These are phyloP conservation scores for Cladosporium velox DNA, from an alignment of 2,329 filamentous ascomycete genomes.

Conservation along the genomic window DNA sequence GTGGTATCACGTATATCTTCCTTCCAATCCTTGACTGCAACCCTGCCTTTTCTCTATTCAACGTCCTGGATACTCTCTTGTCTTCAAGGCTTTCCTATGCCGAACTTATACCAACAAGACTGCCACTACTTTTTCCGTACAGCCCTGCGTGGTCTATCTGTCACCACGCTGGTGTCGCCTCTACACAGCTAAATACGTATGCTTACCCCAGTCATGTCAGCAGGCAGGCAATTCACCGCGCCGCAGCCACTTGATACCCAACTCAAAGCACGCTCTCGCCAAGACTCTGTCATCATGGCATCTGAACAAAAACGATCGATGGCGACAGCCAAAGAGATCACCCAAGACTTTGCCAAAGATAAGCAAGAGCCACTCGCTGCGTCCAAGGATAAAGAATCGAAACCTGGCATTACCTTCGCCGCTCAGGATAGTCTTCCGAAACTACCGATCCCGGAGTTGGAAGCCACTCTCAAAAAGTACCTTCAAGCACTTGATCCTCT, in stretches of 20 bases:
- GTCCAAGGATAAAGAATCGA: constrained; percentile 56
- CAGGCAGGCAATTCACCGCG: constrained; percentile 65
- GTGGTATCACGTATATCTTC: constrained; percentile 15
- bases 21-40: background rate
- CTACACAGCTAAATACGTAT: constrained; percentile 63
- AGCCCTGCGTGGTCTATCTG: constrained; percentile 80
- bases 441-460: constrained; percentile 87
- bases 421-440: constrained; percentile 86
- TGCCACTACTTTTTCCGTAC: constrained; percentile 94
- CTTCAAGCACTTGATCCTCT: constrained; percentile 76
- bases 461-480: constrained; percentile 76
- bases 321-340: constrained; percentile 56
- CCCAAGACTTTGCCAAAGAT: constrained; percentile 50
- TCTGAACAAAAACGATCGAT: constrained; percentile 46
- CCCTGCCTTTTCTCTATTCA: background rate
- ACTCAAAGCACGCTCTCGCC: constrained; percentile 23
- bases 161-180: constrained; percentile 76
- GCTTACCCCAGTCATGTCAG: constrained; percentile 52
- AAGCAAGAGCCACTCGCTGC: constrained; percentile 51
- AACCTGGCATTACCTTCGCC: constrained; percentile 82
- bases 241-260: constrained; percentile 67
- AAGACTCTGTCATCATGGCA: constrained; percentile 43
- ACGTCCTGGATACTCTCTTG: background rate
- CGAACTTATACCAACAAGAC: constrained; percentile 78
- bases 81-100: constrained; percentile 56